phyloP scores from a whole-genome alignment of 192 early-diverging fungal species.

The Haplosporangium gracile region DNA sequence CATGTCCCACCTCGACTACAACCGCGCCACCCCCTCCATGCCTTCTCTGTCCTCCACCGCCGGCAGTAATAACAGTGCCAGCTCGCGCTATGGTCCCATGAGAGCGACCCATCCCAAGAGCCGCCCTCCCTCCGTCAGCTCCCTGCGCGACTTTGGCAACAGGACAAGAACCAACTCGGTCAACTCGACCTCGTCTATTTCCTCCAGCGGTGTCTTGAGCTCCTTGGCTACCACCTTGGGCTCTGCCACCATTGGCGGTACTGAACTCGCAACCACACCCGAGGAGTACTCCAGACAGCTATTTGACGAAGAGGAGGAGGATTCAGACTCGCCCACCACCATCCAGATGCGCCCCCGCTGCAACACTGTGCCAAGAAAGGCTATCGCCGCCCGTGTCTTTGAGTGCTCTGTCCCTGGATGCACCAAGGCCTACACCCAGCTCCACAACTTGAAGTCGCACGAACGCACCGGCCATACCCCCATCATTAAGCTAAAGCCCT shows the following conservation, averaged over 20 bases:
- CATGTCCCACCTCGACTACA: conserved; percentile 46
- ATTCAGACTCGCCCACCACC: conserved; percentile 42
- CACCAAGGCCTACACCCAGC: conserved; percentile 56
- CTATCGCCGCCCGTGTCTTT: conserved; percentile 61
- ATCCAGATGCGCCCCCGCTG: conserved; percentile 35
- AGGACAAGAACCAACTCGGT: conserved; percentile 49
- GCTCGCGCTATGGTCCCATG: conserved; percentile 18
- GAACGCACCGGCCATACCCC: conserved; percentile 68
- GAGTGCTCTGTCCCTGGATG: conserved; percentile 55
- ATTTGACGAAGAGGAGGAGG: conserved; percentile 35
- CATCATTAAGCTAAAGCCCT: conserved; percentile 54
- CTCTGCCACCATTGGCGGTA: not conserved
- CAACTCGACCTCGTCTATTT: conserved; percentile 45
- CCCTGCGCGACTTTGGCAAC: conserved; percentile 30
- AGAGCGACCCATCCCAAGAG: conserved; percentile 33
- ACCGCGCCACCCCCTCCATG: conserved; percentile 22
- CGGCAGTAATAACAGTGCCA: conserved; percentile 8
- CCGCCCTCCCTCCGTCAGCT: conserved; percentile 21
- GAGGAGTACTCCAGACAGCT: conserved; percentile 10
- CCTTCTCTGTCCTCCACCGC: conserved; percentile 17
- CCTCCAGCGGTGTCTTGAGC: conserved; percentile 35
- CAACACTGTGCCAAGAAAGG: conserved; percentile 42
- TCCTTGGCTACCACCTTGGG: conserved; percentile 22
- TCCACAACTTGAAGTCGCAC: conserved; percentile 59
- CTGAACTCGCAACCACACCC: conserved; percentile 4